Base-by-base conservation (phyloP, 2,329 filamentous ascomycete genomes). In the Endothia cerciana region DNA sequence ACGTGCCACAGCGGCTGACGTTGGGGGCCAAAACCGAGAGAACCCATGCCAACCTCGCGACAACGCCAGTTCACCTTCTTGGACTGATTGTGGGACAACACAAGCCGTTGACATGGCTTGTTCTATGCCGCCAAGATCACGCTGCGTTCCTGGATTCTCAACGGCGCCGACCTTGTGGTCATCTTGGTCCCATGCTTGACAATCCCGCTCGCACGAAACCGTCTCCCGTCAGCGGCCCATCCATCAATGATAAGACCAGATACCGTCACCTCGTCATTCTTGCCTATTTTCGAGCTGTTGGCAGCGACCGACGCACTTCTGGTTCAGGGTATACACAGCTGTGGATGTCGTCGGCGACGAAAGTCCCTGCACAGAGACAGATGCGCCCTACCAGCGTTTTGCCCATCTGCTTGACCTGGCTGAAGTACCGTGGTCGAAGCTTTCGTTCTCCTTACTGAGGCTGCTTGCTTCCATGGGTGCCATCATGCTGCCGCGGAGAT, bases 191-290 rank as follows among this genome's bases (percentile, higher is more conserved):
- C 13, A 53, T 53, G 49, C 7, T 53, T 33, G 49, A 30, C 25
- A 25, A 25, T 33, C 49, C 25, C 11, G 13, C 25, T 13, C 17
- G 28, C 15, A 7, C 49, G 17, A 30, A 33, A 33, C 49, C 49
- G 25, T 53, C 57, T 59, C 40, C 10, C 28, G 57, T 60, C 57
- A 30, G 57, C 28, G 25, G 22, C 38, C 38, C 22, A 30, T 45
- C 25, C 17, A 22, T 60, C 25, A 5, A 45, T 25, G 25, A 33
- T 33, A 38, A 45, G 22, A 60, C 41, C 40, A 45, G 25, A 25
- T 22, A 49, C 45, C 22, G 3, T 25, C 45, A 8, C 25, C n/a
- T 8, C 45, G 43, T 45, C 19, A 19, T 45, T 45, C 43, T 22
- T 22, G 19, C 7, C 19, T 45, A 3, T 19, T 3, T 22, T 4